These are phyloP conservation scores for Phytophthora foliorum DNA, from an alignment of 352 stramenopile species.

Conservation along the genomic window DNA sequence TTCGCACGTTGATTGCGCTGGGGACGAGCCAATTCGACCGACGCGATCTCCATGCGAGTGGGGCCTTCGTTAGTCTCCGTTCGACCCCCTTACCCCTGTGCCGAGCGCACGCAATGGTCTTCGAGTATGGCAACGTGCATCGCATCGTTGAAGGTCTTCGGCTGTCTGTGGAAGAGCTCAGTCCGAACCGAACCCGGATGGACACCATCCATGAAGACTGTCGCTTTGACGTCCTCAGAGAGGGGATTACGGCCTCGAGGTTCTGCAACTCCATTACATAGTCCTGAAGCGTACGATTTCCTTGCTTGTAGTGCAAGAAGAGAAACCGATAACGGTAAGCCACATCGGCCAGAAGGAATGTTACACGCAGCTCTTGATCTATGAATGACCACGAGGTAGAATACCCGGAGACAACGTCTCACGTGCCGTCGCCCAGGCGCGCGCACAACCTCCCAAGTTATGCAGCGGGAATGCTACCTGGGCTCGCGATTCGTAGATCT, in stretches of 20 bases:
- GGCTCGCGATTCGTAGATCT: not conserved
- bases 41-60: not conserved
- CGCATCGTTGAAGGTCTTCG: constrained; percentile 1
- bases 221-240: not conserved
- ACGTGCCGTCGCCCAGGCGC: not conserved
- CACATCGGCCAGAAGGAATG: too few species aligned
- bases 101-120: not conserved
- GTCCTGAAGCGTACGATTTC: too few species aligned
- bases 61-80: not conserved
- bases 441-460: not conserved
- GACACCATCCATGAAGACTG: not conserved
- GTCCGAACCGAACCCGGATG: not conserved
- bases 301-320: too few species aligned
- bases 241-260: not conserved
- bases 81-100: not conserved
- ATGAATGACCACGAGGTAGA: not conserved
- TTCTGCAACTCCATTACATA: too few species aligned
- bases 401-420: constrained; percentile 2
- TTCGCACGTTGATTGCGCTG: not conserved
- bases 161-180: not conserved
- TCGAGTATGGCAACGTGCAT: not conserved
- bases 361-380: not conserved
- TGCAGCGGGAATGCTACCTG: not conserved
- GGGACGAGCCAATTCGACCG: not conserved
- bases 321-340: too few species aligned